Percentiles rank a stretch among this genome's conserved stretches.
Conservation (phyloP, 805 yeast species). For the Nakazawaea molendinolei region DNA sequence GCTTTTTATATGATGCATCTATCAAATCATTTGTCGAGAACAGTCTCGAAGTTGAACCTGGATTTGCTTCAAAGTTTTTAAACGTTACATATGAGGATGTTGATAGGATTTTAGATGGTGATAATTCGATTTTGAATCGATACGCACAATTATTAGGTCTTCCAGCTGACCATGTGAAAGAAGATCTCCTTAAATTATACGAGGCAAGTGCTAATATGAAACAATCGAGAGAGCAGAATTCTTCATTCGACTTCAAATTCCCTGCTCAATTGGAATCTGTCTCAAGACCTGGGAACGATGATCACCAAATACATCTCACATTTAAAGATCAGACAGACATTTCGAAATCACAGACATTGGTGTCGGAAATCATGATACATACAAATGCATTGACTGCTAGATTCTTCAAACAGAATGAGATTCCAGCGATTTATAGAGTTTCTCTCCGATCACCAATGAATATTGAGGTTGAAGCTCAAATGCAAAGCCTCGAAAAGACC, state of each 20-base stretch:
- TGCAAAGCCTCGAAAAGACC: constrained; percentile 18
- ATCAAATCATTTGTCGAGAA: constrained; percentile 18
- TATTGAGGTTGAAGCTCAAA: constrained; percentile 17
- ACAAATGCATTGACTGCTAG: constrained; percentile 61
- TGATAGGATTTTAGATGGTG: constrained; percentile 37
- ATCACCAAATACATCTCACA: constrained; percentile 16
- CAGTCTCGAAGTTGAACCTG: constrained; percentile 30
- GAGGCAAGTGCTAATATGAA: constrained; percentile 24
- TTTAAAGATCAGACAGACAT: constrained; percentile 17
- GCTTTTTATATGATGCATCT: constrained; percentile 22
- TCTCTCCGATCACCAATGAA: constrained; percentile 22
- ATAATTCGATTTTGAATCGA: constrained; percentile 9
- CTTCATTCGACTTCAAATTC: constrained; percentile 24
- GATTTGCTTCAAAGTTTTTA: constrained; percentile 39
- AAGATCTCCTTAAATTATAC: constrained; percentile 31
- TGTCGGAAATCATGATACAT: constrained; percentile 77
- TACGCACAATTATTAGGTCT: constrained; percentile 10
- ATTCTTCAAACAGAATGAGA: constrained; percentile 33
- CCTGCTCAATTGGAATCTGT: constrained; percentile 15
- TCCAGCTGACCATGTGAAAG: constrained; percentile 11
- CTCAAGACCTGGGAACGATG: constrained; percentile 18
- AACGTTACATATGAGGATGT: constrained; percentile 60
- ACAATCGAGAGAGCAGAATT: constrained; percentile 25
- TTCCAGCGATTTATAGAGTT: constrained; percentile 46
- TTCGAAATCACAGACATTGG: constrained; percentile 54